Evolutionary conservation across 495 filamentous ascomycete species (phyloP), one percentile per base, ranked within the genome.

Genomic region (Chlorociboria aeruginascens): DNA sequence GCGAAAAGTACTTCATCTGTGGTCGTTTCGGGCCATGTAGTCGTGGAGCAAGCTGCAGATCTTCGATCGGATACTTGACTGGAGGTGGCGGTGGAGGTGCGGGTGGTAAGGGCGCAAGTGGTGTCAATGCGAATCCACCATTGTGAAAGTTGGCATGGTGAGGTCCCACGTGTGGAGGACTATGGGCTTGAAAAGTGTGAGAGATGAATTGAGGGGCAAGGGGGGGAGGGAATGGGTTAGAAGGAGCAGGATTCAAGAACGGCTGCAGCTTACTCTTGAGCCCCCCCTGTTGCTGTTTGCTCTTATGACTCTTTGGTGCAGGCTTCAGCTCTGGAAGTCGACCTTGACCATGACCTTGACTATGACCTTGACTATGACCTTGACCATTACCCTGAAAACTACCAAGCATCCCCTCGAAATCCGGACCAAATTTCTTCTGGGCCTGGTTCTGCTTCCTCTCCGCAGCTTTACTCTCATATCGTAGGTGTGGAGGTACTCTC

Each of bases 41-140:
- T 40, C 74, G 69, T 3, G 77, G 79, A 14, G 76, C 69, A 14
- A 97, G 66, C 49, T 95, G 83, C 32, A 97, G 62, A 63, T 98
- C 92, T 52, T 98, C 92, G 48, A 95, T 94, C 0, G 92, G 92
- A 61, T 95, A 96, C 59, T 90, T 95, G 49, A 90, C 78, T 0
- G 82, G 79, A 25, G 86, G 85, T 14, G 85, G 85, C 6, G 86
- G 76, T 8, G 85, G 77, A 29, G 79, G 74, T 0, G 70, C 69
- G 1, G 71, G 66, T 4, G 77, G 74, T 30, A 66, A 55, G 0
- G 61, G 48, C 32, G 36, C 32, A 13, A 55, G 39, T 17, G 51
- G 57, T 28, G 51, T 38, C 46, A 54, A 57, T 3, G 46, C 32
- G 32, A 54, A 57, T 3, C 28, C 50, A 20, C 45, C 34, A 25